Conservation (phyloP, 139 green algal genomes). For the Volvox reticuliferus region DNA sequence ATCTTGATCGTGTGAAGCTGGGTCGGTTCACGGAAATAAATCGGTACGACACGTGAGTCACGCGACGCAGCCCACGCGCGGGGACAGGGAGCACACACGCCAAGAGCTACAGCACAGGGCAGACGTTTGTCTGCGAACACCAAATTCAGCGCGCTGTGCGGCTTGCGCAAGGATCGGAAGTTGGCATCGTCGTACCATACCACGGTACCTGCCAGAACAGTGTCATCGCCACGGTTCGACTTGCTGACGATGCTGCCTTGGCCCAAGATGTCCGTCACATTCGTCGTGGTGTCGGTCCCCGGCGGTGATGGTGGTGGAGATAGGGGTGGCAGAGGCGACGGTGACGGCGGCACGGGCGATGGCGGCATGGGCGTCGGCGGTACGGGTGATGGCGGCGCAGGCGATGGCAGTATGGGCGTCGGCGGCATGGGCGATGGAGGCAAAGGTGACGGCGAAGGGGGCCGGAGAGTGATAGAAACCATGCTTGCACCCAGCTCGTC, state of each 20-base stretch:
- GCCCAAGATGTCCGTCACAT: not conserved
- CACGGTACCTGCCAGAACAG: not conserved
- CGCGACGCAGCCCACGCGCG: not conserved
- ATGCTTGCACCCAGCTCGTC: not conserved
- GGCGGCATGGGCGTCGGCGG: not conserved
- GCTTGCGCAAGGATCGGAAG: not conserved
- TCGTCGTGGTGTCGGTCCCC: not conserved
- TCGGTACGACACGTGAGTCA: not conserved
- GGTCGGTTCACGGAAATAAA: conserved; percentile 24
- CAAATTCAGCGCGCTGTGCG: conserved; percentile 33
- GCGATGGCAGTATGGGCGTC: not conserved
- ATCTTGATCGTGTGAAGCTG: conserved; percentile 38
- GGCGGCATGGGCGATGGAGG: not conserved
- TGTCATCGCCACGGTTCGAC: not conserved
- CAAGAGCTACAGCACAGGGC: not conserved
- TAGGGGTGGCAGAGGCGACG: not conserved
- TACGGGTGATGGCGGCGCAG: not conserved
- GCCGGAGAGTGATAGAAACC: not conserved
- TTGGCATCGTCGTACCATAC: conserved; percentile 11
- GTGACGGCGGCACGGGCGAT: not conserved
- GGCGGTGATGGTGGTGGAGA: not conserved
- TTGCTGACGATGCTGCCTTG: not conserved
- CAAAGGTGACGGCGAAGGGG: not conserved
- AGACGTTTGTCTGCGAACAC: not conserved
- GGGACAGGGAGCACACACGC: not conserved